A percentile compares a stretch with the other conserved stretches of the same genome.
These are phyloP conservation scores for Sanghuangporus weigelae DNA, from an alignment of 1,284 basidiomycete genomes.

Conservation along the genomic window DNA sequence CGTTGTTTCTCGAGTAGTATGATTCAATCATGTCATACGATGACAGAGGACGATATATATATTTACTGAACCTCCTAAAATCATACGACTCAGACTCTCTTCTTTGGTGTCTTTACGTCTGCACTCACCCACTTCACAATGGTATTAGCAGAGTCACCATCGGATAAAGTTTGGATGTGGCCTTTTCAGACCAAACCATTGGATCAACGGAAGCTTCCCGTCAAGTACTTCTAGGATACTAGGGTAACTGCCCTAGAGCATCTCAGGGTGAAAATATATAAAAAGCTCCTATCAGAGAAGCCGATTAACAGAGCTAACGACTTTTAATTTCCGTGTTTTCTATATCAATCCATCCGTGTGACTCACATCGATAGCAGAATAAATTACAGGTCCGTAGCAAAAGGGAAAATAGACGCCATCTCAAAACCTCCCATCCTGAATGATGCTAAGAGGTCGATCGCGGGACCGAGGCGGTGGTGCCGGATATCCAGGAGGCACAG, in stretches of 20 bases:
- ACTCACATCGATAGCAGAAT: not conserved
- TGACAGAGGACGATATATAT: too few relatives aligned
- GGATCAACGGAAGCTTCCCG: too few relatives aligned
- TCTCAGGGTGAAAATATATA: not conserved
- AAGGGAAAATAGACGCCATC: not conserved
- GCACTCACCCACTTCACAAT: too few relatives aligned
- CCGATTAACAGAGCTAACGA: not conserved
- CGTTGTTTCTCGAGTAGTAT: too few relatives aligned
- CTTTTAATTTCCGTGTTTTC: not conserved
- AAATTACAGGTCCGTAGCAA: not conserved
- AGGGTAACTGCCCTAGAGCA: not conserved
- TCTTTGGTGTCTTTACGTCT: too few relatives aligned
- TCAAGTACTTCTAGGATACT: not conserved
- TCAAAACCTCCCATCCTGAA: not conserved
- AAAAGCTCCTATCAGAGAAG: not conserved
- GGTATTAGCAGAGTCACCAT: too few relatives aligned
- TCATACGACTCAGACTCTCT: too few relatives aligned
- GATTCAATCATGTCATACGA: too few relatives aligned
- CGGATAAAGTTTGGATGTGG: too few relatives aligned
- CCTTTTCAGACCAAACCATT: too few relatives aligned
- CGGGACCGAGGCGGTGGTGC: conserved; percentile 54
- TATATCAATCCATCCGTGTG: not conserved
- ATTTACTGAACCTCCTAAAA: too few relatives aligned
- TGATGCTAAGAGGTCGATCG: conserved; percentile 51
- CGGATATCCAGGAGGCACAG: conserved; percentile 26